Percentiles rank a stretch among this genome's conserved stretches.
These are phyloP conservation scores for Suillus fuscotomentosus DNA, from an alignment of 768 basidiomycete genomes.

Conservation along the genomic window DNA sequence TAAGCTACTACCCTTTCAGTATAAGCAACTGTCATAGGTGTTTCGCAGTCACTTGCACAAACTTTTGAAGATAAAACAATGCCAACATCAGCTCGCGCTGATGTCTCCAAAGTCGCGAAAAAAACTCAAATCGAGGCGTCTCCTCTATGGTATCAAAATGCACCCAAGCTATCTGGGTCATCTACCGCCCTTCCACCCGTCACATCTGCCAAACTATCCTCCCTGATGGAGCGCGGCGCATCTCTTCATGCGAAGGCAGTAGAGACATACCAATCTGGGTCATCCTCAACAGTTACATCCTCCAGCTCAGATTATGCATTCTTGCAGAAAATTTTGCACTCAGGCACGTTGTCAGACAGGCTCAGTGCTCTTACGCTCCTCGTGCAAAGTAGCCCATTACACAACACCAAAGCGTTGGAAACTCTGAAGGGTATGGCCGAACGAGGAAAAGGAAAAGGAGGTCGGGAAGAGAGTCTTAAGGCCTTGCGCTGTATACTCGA, in stretches of 20 bases:
- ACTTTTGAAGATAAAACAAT: conserved; percentile 12
- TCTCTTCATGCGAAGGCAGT: conserved; percentile 45
- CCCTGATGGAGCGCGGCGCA: conserved; percentile 45
- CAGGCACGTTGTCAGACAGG: conserved; percentile 89
- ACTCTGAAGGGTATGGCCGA: conserved; percentile 74
- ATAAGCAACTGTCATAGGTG: not conserved
- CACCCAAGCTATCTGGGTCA: conserved; percentile 39
- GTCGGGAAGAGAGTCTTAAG: conserved; percentile 90
- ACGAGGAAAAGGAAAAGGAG: conserved; percentile 76
- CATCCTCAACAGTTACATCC: conserved; percentile 41
- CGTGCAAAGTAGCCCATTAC: conserved; percentile 84
- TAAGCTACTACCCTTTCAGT: not conserved
- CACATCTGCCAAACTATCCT: conserved; percentile 43
- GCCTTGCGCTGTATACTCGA: conserved; percentile 90
- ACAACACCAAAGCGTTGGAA: conserved; percentile 81
- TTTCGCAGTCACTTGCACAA: too few relatives aligned
- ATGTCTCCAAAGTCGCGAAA: conserved; percentile 1
- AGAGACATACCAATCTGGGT: conserved; percentile 47
- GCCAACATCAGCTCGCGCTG: conserved; percentile 6
- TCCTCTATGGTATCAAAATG: conserved; percentile 55
- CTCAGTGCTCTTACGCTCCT: conserved; percentile 88
- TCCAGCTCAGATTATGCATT: conserved; percentile 77
- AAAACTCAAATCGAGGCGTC: conserved; percentile 30
- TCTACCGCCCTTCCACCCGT: conserved; percentile 30
- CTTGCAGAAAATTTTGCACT: conserved; percentile 78